phyloP scores from a whole-genome alignment of 768 basidiomycete genomes.

The Lactifluus subvellereus region DNA sequence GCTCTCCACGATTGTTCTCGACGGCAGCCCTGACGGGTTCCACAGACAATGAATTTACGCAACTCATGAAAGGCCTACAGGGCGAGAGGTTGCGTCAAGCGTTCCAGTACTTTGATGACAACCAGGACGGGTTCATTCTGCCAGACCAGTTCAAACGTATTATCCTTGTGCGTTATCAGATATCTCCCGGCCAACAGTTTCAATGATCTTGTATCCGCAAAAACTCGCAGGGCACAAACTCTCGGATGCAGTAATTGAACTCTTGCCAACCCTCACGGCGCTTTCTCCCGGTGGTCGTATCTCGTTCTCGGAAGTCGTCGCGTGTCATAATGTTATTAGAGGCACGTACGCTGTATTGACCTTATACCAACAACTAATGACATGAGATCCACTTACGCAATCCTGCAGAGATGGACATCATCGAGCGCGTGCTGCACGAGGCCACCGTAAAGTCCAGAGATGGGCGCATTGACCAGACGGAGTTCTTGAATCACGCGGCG shows the following conservation, averaged over 20 bases:
- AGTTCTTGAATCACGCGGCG: conserved; percentile 88
- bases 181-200: not conserved
- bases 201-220: conserved; percentile 35
- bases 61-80: conserved; percentile 97
- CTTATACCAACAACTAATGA: conserved; percentile 1
- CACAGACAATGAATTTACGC: conserved; percentile 91
- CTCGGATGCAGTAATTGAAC: conserved; percentile 86
- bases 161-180: conserved; percentile 60
- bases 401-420: conserved; percentile 85
- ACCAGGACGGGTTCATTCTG: conserved; percentile 89
- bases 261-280: conserved; percentile 90
- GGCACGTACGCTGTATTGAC: conserved; percentile 42
- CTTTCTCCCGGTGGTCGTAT: conserved; percentile 85
- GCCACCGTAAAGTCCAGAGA: conserved; percentile 88
- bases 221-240: conserved; percentile 97
- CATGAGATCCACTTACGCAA: conserved; percentile 5
- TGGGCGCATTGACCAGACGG: conserved; percentile 91
- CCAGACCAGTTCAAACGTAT: conserved; percentile 95
- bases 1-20: not conserved
- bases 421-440: conserved; percentile 89
- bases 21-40: conserved; percentile 20
- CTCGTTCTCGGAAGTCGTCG: conserved; percentile 93
- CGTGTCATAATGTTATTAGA: conserved; percentile 94
- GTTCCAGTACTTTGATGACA: conserved; percentile 84
- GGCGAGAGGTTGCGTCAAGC: conserved; percentile 96